phyloP scores from a whole-genome alignment of 2,329 filamentous ascomycete species.

The Cercospora berteroae region DNA sequence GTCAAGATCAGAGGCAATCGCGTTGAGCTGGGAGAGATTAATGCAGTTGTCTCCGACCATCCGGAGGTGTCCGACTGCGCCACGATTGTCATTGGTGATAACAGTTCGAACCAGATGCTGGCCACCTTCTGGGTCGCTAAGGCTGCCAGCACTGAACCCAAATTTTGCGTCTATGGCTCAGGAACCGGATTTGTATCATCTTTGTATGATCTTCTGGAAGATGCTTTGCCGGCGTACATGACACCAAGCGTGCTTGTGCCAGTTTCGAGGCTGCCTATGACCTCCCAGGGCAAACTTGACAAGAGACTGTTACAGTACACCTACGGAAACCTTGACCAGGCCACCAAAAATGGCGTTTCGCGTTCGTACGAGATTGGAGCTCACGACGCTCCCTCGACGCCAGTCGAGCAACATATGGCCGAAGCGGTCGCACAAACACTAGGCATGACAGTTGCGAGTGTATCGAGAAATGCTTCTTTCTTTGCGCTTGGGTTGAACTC shows the following conservation, averaged over 20 bases:
- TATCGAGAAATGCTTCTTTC: constrained; percentile 69
- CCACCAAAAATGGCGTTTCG: constrained; percentile 47
- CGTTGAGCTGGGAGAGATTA: constrained; percentile 76
- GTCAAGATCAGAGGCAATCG: constrained; percentile 78
- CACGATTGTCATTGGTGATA: constrained; percentile 57
- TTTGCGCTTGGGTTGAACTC: constrained; percentile 65
- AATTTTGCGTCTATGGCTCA: constrained; percentile 3
- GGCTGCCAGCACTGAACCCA: not conserved
- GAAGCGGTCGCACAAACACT: constrained; percentile 54
- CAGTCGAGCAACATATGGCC: constrained; percentile 58
- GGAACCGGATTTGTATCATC: constrained; percentile 11
- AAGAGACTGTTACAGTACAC: constrained; percentile 51
- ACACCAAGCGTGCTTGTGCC: constrained; percentile 72
- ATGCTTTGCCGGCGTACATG: constrained; percentile 71
- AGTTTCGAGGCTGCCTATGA: constrained; percentile 67
- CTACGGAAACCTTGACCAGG: constrained; percentile 49
- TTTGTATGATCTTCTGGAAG: constrained; percentile 57
- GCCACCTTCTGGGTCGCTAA: constrained; percentile 66
- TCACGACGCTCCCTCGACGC: constrained; percentile 50
- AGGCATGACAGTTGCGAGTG: constrained; percentile 43
- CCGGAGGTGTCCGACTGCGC: constrained; percentile 59
- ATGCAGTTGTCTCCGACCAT: constrained; percentile 57
- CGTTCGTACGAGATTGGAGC: constrained; percentile 36
- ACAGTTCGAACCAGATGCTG: constrained; percentile 53
- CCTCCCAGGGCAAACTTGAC: constrained; percentile 72